A percentile compares a stretch with the other conserved stretches of the same genome.
Conservation (phyloP, 495 filamentous ascomycete species). For the Talaromyces wortmannii region DNA sequence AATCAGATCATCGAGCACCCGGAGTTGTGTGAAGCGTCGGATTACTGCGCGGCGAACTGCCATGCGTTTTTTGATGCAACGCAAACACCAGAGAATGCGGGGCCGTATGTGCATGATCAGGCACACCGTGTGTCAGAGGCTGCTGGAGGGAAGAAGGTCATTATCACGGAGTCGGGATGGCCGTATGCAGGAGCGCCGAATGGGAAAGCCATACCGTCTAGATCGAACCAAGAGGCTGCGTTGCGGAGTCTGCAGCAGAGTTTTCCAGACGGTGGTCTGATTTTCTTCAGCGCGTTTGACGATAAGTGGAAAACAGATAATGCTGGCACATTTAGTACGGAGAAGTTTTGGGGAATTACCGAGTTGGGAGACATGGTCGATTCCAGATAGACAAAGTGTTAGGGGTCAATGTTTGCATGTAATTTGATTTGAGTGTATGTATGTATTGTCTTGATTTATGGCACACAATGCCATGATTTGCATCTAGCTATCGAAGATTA, state of each 20-base stretch:
- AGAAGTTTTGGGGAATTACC: slow-evolving; percentile 66
- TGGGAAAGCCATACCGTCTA: slow-evolving; percentile 54
- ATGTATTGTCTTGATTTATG: not conserved
- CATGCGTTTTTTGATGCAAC: slow-evolving; percentile 79
- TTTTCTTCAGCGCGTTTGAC: slow-evolving; percentile 72
- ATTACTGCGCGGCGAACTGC: slow-evolving; percentile 74
- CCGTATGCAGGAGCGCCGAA: slow-evolving; percentile 59
- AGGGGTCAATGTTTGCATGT: not conserved
- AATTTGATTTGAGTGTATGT: not conserved
- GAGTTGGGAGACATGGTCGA: not conserved
- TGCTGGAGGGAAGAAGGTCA: slow-evolving; percentile 46
- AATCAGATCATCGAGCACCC: slow-evolving; percentile 58
- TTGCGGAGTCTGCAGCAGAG: slow-evolving; percentile 51
- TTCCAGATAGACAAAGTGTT: not conserved
- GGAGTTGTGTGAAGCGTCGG: slow-evolving; percentile 61
- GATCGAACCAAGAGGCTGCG: slow-evolving; percentile 55
- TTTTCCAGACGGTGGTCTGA: slow-evolving; percentile 41
- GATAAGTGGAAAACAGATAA: slow-evolving; percentile 73
- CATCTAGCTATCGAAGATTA: too few species aligned
- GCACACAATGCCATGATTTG: too few species aligned
- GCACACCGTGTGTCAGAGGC: slow-evolving; percentile 41
- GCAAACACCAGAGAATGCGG: slow-evolving; percentile 48
- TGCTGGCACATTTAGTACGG: slow-evolving; percentile 54
- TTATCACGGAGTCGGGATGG: slow-evolving; percentile 83
- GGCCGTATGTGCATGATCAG: slow-evolving; percentile 51